Conservation (phyloP, 495 filamentous ascomycete species). For the Aspergillus hancockii region DNA sequence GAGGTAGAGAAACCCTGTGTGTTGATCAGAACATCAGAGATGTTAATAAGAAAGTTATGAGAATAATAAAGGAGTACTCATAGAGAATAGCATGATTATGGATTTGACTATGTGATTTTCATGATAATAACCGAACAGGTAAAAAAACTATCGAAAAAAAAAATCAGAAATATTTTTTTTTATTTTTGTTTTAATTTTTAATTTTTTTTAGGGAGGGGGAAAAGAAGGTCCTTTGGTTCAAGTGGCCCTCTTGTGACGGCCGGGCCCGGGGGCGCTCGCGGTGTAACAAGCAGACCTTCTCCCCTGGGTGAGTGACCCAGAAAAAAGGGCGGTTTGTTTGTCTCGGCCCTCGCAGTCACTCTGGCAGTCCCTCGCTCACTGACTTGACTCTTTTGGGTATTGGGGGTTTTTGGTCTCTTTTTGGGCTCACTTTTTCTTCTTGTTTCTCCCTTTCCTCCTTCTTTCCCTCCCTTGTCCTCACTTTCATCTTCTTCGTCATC, state of each 20-base stretch:
- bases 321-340: conserved; percentile 20
- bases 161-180: neutral
- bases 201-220: neutral
- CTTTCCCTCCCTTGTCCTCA: conserved; percentile 12
- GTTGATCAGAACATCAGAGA: neutral
- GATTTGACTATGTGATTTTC: neutral
- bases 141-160: neutral
- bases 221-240: conserved; percentile 10
- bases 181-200: neutral
- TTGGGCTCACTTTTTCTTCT: conserved; percentile 14
- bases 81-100: neutral
- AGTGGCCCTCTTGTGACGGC: conserved; percentile 19
- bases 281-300: conserved; percentile 24
- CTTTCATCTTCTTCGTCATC: conserved; percentile 5
- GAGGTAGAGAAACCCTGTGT: neutral
- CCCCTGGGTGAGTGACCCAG: conserved; percentile 13
- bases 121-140: neutral
- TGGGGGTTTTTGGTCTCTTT: conserved; percentile 11
- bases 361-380: conserved; percentile 21
- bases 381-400: conserved; percentile 18
- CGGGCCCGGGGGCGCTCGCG: conserved; percentile 16
- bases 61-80: neutral
- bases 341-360: conserved; percentile 24
- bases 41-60: neutral
- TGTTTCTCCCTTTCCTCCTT: conserved; percentile 15